Evolutionary conservation across 2,329 filamentous ascomycete species (phyloP).

Genomic region (Anthostomella pinea): DNA sequence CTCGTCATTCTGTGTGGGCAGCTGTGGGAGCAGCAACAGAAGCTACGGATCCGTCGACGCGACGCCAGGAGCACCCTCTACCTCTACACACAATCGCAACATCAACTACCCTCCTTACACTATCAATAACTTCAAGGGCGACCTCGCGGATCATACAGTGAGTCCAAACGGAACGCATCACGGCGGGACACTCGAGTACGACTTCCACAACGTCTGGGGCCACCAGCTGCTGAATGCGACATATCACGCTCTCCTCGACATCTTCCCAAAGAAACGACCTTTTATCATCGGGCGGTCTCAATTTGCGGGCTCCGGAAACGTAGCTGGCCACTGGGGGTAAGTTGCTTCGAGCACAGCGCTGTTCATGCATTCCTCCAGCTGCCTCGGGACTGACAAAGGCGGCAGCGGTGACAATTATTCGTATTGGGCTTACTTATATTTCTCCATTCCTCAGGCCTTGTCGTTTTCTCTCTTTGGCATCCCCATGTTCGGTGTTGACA

Average conservation of each 20-base stretch:
- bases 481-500: constrained; percentile 72
- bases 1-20: constrained; percentile 65
- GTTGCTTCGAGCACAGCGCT: too few relatives aligned
- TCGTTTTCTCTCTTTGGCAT: constrained; percentile 72
- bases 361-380: background rate
- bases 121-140: constrained; percentile 71
- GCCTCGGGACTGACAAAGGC: constrained; percentile 1
- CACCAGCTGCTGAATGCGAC: constrained; percentile 75
- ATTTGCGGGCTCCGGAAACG: constrained; percentile 72
- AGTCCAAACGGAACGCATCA: constrained; percentile 75
- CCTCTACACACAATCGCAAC: constrained; percentile 56
- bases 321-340: constrained; percentile 73
- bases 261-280: constrained; percentile 68
- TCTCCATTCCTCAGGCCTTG: constrained; percentile 74
- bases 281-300: constrained; percentile 84
- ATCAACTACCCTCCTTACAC: constrained; percentile 74
- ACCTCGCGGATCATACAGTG: constrained; percentile 69
- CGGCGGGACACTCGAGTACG: constrained; percentile 73
- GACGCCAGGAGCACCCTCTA: constrained; percentile 59
- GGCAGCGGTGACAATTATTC: constrained; percentile 66
- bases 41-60: constrained; percentile 16
- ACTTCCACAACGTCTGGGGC: constrained; percentile 78
- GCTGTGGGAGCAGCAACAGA: constrained; percentile 63
- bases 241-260: constrained; percentile 63
- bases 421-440: constrained; percentile 70